These are phyloP conservation scores for Eucalyptus albens DNA, from an alignment of 345 rosid genomes.

Conservation along the genomic window DNA sequence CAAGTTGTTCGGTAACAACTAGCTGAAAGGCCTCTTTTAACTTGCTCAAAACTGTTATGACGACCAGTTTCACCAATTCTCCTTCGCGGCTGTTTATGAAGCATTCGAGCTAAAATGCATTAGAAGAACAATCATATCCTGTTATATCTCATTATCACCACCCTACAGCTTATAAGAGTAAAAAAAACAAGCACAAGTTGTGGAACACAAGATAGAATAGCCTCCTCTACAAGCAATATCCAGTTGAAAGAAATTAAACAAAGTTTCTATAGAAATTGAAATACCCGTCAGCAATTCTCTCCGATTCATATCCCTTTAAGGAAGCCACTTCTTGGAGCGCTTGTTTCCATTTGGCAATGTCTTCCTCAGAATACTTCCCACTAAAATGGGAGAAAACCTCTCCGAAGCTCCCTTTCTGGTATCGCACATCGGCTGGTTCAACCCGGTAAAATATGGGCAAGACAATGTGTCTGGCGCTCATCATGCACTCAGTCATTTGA, in stretches of 20 bases:
- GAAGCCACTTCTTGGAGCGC: not conserved
- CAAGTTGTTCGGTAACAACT: not conserved
- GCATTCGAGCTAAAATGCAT: not conserved
- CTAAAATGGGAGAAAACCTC: not conserved
- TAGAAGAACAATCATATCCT: not conserved
- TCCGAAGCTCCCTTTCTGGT: not conserved
- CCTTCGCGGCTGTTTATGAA: not conserved
- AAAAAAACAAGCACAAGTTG: not conserved
- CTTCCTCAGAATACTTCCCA: not conserved
- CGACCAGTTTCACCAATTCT: not conserved
- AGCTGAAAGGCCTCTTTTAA: not conserved
- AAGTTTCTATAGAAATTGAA: not conserved
- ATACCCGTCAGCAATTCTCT: accelerated
- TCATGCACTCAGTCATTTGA: not conserved
- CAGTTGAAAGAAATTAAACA: not conserved
- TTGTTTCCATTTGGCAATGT: not conserved
- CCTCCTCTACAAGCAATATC: not conserved
- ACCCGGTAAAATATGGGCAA: not conserved
- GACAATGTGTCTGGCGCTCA: not conserved
- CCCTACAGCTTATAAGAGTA: accelerated
- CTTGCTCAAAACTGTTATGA: not conserved
- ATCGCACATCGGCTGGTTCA: not conserved
- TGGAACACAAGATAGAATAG: accelerated
- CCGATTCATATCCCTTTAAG: not conserved
- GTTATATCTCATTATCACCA: accelerated